Percentiles rank a stretch among this genome's conserved stretches.
Conservation (phyloP, 2,329 filamentous ascomycete genomes). For the Bimuria novae-zelandiae region DNA sequence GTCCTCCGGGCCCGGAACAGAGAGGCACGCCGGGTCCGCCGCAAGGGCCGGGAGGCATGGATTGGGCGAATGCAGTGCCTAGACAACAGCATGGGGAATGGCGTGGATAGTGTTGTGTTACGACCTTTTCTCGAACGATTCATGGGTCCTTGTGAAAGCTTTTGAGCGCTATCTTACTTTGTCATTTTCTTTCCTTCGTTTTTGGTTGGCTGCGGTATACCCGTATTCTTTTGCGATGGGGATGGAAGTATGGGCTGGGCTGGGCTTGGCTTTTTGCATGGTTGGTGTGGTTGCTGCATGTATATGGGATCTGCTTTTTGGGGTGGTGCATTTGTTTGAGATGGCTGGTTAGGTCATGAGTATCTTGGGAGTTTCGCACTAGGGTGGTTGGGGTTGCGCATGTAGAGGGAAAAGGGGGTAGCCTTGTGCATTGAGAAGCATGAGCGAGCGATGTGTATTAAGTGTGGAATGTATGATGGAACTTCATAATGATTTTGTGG, state of each 20-base stretch:
- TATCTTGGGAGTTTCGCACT: no score
- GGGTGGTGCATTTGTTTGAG: not conserved
- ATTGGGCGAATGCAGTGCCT: conserved; percentile 2
- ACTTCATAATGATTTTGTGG: no score
- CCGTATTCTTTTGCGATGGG: not conserved
- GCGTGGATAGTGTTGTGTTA: not conserved
- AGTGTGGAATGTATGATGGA: no score
- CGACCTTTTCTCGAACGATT: not conserved
- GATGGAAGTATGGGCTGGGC: not conserved
- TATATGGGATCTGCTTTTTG: not conserved
- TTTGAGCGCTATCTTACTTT: not conserved
- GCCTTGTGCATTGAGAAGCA: no score
- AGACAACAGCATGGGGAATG: not conserved
- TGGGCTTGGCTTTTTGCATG: not conserved
- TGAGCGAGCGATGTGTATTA: no score
- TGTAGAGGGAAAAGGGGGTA: no score
- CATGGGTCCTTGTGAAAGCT: no score
- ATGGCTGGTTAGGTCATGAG: not conserved
- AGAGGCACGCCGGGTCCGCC: not conserved
- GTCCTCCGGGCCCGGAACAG: not conserved
- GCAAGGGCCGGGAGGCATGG: conserved; percentile 1
- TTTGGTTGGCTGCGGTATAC: not conserved
- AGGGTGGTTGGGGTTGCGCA: no score
- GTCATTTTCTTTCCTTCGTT: not conserved
- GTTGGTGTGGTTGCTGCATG: not conserved